These are phyloP conservation scores for Candida frijolesensis DNA, from an alignment of 1,139 yeast genomes.

Conservation along the genomic window DNA sequence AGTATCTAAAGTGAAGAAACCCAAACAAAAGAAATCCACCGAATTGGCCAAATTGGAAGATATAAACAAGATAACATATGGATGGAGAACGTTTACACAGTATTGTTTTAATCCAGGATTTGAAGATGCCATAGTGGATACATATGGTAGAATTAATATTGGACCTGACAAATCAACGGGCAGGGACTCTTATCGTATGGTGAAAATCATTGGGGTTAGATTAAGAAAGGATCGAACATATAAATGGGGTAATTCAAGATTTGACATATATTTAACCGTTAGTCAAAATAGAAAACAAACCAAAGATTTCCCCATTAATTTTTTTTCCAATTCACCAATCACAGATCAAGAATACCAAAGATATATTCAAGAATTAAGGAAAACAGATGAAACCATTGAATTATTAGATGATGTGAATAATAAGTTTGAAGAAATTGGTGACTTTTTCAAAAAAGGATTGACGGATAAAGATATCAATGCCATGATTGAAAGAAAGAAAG, in stretches of 20 bases:
- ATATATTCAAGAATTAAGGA: conserved; percentile 62
- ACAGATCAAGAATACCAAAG: conserved; percentile 70
- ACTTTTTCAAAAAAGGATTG: conserved; percentile 64
- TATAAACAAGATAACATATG: conserved; percentile 70
- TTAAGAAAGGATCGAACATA: conserved; percentile 58
- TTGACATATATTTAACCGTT: conserved; percentile 64
- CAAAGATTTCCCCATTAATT: conserved; percentile 72
- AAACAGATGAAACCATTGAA: conserved; percentile 64
- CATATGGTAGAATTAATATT: conserved; percentile 80
- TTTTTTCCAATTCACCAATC: conserved; percentile 76
- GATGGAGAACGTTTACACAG: conserved; percentile 73
- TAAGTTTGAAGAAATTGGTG: conserved; percentile 62
- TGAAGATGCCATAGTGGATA: conserved; percentile 65
- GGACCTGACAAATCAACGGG: conserved; percentile 68
- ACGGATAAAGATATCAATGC: conserved; percentile 78
- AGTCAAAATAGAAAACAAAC: conserved; percentile 69
- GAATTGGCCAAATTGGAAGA: conserved; percentile 53
- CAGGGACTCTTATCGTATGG: conserved; percentile 77
- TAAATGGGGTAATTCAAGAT: conserved; percentile 53
- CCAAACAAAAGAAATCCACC: conserved; percentile 26
- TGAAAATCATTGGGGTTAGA: conserved; percentile 69
- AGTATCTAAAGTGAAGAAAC: conserved; percentile 24
- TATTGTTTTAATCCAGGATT: conserved; percentile 84
- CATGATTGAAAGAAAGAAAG: conserved; percentile 71
- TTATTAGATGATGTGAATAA: conserved; percentile 65